These are phyloP conservation scores for Neurospora sp. DNA, from an alignment of 2,329 filamentous ascomycete species.

Conservation along the genomic window DNA sequence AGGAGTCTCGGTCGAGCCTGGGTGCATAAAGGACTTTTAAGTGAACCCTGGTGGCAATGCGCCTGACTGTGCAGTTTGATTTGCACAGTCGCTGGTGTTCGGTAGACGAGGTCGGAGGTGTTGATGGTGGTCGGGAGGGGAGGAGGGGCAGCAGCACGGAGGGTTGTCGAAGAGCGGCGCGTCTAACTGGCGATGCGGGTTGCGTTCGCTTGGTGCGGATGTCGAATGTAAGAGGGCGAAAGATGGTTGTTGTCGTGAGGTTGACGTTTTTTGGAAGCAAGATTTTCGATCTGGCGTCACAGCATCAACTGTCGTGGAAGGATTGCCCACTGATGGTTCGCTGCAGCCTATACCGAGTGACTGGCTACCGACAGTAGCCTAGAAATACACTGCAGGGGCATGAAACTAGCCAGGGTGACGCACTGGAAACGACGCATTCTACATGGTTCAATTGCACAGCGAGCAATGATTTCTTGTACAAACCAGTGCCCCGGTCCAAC, in stretches of 20 bases:
- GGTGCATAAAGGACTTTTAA: constrained; percentile 53
- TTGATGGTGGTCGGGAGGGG: background rate
- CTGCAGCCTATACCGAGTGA: background rate
- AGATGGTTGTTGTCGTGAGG: constrained; percentile 3
- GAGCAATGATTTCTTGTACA: background rate
- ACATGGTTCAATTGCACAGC: background rate
- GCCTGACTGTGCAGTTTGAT: constrained; percentile 39
- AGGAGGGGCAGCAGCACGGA: background rate
- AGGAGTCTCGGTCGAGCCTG: constrained; percentile 40
- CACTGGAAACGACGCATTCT: background rate
- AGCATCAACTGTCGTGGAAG: background rate
- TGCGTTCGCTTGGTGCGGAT: background rate
- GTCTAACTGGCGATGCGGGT: background rate
- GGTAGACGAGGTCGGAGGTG: background rate
- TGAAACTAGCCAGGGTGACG: no score
- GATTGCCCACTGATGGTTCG: background rate
- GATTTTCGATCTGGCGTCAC: constrained; percentile 1
- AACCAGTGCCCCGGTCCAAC: background rate
- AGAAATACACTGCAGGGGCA: background rate
- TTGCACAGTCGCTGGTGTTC: constrained; percentile 38
- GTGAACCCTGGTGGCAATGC: constrained; percentile 21
- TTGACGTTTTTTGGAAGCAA: background rate
- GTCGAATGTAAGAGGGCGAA: background rate
- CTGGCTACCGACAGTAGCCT: background rate
- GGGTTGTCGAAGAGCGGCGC: background rate